These are phyloP conservation scores for Balamuthia mandrillaris DNA, from an alignment of 208 protist species.

Conservation along the genomic window DNA sequence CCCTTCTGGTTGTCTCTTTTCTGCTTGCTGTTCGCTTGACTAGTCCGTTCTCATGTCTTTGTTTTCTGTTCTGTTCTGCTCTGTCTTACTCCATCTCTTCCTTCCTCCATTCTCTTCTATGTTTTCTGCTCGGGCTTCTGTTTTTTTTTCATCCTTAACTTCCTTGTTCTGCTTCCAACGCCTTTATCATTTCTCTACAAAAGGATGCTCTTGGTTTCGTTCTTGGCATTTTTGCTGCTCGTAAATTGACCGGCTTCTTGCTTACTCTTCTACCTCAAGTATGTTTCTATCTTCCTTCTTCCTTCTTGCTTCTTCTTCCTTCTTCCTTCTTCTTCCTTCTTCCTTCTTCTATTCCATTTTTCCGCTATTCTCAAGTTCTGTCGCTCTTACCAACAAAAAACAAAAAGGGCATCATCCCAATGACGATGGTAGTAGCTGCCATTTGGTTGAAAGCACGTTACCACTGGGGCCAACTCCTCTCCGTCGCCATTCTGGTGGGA, in stretches of 20 bases:
- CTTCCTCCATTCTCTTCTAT: no score
- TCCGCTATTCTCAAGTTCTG: background rate
- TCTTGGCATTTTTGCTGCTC: slow-evolving; percentile 25
- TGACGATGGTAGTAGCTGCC: slow-evolving; percentile 9
- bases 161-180: no score
- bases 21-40: no score
- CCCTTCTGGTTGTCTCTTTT: no score
- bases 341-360: background rate
- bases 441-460: background rate
- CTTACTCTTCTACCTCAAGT: slow-evolving; percentile 30
- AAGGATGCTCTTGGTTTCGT: slow-evolving; percentile 17
- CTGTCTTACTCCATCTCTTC: no score
- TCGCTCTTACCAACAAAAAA: background rate
- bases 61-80: no score
- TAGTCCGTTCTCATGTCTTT: no score
- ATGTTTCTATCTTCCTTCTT: background rate
- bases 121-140: no score
- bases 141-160: no score
- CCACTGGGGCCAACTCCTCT: slow-evolving; percentile 28
- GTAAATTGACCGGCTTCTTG: slow-evolving; percentile 16
- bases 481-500: background rate
- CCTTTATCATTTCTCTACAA: no score
- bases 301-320: background rate
- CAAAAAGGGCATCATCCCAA: slow-evolving; percentile 36
- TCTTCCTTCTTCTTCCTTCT: no score